Base-by-base conservation (phyloP, 2,329 filamentous ascomycete species). In the Paraphaeosphaeria minitans region DNA sequence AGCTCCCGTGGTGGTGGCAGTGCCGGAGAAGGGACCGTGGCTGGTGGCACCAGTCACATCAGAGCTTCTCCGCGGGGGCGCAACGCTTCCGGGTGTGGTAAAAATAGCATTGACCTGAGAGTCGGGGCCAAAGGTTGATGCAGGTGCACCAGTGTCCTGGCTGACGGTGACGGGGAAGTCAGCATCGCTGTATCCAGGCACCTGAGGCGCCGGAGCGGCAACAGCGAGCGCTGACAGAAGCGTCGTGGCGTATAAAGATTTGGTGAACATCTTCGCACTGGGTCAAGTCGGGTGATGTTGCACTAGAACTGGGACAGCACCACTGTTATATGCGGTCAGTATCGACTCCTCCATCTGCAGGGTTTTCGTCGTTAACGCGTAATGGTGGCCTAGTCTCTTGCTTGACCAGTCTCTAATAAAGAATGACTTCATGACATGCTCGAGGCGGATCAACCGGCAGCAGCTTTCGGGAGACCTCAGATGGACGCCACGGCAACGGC, bases 1-100 rank as follows among this genome's bases (percentile, higher is more conserved):
- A 22, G 90, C 91, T 4, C 91, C 91, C 0, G 86, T 92, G 0
- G 86, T 90, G 0, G 88, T 90, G 0, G 88, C 78, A 0, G 83
- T 83, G 2, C 90, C 91, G 2, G 78, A 85, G 74, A 81, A 94
- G 0, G 89, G 83, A 0, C 89, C 90, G 71, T 94, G 90, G 4
- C 83, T 85, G 2, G 87, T 89, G 5, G 86, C 80, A 31, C 89
- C 84, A 39, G 82, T 85, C 14, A 82, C 75, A 56, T 81, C 74
- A 47, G 78, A 78, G 64, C 80, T 84, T 53, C 81, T 70, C 58
- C 82, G 76, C 4, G 84, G 78, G 37, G 73, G 76, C 35, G 74
- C 78, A 12, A 31, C 7, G 49, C 76, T 73, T n/a, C 70, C 59
- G 45, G 75, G 66, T 41, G 73, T 41, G 45, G 70, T 65, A 48